Base-by-base conservation (phyloP, 2,329 filamentous ascomycete genomes). In the Pseudogymnoascus sp. region DNA sequence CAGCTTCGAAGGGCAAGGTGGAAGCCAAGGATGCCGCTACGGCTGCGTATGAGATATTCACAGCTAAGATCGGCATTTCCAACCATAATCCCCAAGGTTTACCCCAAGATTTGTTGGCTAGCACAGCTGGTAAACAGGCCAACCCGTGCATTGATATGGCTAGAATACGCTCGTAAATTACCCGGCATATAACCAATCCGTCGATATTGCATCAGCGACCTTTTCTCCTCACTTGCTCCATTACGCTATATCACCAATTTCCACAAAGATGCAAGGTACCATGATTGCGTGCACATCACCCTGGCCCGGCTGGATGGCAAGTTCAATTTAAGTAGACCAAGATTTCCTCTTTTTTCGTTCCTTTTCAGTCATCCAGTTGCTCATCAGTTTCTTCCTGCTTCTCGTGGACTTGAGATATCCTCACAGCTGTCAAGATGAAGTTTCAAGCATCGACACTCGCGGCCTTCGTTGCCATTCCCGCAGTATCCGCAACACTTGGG, bases 391-490 rank as follows among this genome's bases (percentile, higher is more conserved):
- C 50, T 21, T 34, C 28, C 16, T 56, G 50, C 28, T 34, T 56
- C 50, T 34, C 28, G 50, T 56, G 28, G 50, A 56, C 28, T 56
- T 36, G 3, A 34, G 10, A 56, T 36, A 34, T 56, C 16, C 10
- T 21, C 28, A 56, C 50, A 59, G 18, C 11, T 36, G 25, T 62
- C 40, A 63, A 16, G 7, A 69, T 69, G 68, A 64, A 60, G 65
- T 64, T 67, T 60, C 64, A 64, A 62, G 25, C 59, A 12, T 38
- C 50, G 25, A 16, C 61, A 4, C 25, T 67, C 12, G 62, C 63
- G 42, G 59, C 62, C 23, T 31, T 67, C 3, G 44, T 61, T 37
- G 36, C 62, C 14, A n/a, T 64, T 18, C 64, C 72, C 16, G 50
- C 50, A 2, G 50, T 56, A 34, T 11, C n/a, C 6, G 50, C 50